phyloP scores from a whole-genome alignment of 1,139 yeast genomes.

The Debaryomycetaceae sp. region DNA sequence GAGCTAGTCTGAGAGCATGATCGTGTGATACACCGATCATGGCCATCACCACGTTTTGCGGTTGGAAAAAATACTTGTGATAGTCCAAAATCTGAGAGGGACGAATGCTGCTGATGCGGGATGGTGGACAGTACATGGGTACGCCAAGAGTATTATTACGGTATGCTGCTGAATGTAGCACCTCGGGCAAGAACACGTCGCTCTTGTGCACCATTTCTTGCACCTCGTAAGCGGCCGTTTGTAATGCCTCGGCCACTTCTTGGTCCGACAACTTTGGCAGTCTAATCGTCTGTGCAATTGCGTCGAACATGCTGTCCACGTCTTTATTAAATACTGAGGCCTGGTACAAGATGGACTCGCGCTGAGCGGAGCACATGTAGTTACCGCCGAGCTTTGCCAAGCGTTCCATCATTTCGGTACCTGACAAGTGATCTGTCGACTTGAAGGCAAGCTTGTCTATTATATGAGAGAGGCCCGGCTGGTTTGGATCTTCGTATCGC shows the following conservation, averaged over 20 bases:
- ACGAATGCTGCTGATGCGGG: conserved; percentile 45
- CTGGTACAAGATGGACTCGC: conserved; percentile 89
- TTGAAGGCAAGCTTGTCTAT: conserved; percentile 83
- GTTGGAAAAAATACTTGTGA: conserved; percentile 60
- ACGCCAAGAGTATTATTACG: conserved; percentile 65
- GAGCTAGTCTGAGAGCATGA: conserved; percentile 54
- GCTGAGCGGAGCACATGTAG: conserved; percentile 84
- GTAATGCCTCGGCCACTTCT: conserved; percentile 65
- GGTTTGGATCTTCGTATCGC: conserved; percentile 51
- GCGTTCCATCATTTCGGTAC: conserved; percentile 63
- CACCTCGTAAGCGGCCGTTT: conserved; percentile 73
- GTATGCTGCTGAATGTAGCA: conserved; percentile 77
- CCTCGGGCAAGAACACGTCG: conserved; percentile 80
- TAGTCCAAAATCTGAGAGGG: conserved; percentile 48
- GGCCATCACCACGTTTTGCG: conserved; percentile 77
- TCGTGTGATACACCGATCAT: conserved; percentile 79
- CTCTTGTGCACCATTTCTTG: conserved; percentile 74
- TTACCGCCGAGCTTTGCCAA: conserved; percentile 84
- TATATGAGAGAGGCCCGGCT: conserved; percentile 70
- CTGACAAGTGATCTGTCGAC: conserved; percentile 54
- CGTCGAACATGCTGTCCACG: conserved; percentile 69
- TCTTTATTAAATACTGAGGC: conserved; percentile 88
- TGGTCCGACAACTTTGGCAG: conserved; percentile 56
- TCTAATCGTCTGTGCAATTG: conserved; percentile 72
- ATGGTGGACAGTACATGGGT: conserved; percentile 76